A percentile compares a stretch with the other conserved stretches of the same genome.
Evolutionary conservation across 2,329 filamentous ascomycete genomes (phyloP).

Genomic region (Ilyonectria mors-panacis): DNA sequence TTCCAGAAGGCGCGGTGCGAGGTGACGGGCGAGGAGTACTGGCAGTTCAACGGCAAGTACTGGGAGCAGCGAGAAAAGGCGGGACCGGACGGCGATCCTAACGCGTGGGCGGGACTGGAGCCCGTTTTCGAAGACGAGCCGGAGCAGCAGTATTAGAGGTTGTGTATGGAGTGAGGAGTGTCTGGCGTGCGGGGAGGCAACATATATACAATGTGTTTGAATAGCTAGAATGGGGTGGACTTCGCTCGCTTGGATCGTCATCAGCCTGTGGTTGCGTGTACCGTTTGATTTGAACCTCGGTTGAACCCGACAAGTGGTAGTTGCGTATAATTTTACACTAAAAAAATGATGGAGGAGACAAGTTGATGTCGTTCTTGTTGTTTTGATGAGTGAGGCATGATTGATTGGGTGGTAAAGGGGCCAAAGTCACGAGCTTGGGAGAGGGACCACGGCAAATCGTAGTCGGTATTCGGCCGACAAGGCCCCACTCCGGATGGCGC

Average conservation of each 20-base stretch:
- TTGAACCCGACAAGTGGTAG: slow-evolving; percentile 12
- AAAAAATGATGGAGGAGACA: not conserved
- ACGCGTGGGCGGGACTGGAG: slow-evolving; percentile 80
- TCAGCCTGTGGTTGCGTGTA: slow-evolving; percentile 14
- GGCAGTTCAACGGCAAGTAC: slow-evolving; percentile 91
- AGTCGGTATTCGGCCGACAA: slow-evolving; percentile 10
- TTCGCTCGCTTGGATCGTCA: slow-evolving; percentile 22
- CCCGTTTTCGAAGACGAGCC: slow-evolving; percentile 73
- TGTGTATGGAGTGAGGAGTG: not conserved
- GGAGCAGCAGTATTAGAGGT: slow-evolving; percentile 25
- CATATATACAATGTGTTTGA: slow-evolving; percentile 17
- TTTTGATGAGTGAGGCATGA: not conserved
- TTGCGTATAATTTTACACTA: slow-evolving; percentile 13
- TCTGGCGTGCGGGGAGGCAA: not conserved
- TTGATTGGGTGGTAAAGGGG: not conserved
- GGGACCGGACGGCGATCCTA: slow-evolving; percentile 68
- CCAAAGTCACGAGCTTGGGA: not conserved
- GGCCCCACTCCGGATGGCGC: slow-evolving; percentile 5
- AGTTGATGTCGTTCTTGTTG: not conserved
- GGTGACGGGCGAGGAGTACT: slow-evolving; percentile 89
- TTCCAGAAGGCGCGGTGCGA: slow-evolving; percentile 82
- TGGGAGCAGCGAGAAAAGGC: slow-evolving; percentile 82
- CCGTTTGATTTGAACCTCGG: slow-evolving; percentile 16
- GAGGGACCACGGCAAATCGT: not conserved
- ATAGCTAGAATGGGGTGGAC: slow-evolving; percentile 20